These are phyloP conservation scores for Penicillium roqueforti DNA, from an alignment of 495 filamentous ascomycete species.

Conservation along the genomic window DNA sequence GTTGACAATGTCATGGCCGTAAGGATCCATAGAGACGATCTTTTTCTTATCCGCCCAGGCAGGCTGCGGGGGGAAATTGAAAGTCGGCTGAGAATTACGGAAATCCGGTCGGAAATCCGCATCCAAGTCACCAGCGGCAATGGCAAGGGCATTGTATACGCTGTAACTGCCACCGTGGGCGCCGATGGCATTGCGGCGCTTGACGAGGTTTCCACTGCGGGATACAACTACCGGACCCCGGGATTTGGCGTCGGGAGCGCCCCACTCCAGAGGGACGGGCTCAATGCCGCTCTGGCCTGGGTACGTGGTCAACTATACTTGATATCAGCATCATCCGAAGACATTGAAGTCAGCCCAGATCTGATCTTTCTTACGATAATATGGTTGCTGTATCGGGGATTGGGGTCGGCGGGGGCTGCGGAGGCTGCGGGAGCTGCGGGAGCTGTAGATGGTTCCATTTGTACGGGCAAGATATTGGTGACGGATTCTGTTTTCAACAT, in stretches of 20 bases:
- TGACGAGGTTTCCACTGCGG: slow-evolving; percentile 66
- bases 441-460: slow-evolving; percentile 22
- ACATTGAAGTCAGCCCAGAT: background rate
- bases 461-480: slow-evolving; percentile 9
- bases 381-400: slow-evolving; percentile 39
- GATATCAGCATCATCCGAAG: slow-evolving; percentile 3
- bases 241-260: slow-evolving; percentile 63
- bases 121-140: slow-evolving; percentile 84
- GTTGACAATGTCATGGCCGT: slow-evolving; percentile 67
- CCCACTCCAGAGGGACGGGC: slow-evolving; percentile 85
- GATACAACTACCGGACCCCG: slow-evolving; percentile 92
- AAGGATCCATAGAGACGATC: slow-evolving; percentile 97
- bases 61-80: slow-evolving; percentile 78
- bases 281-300: slow-evolving; percentile 92
- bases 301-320: slow-evolving; percentile 70
- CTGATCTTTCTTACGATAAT: slow-evolving; percentile 34
- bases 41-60: slow-evolving; percentile 90
- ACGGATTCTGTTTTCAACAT: slow-evolving; percentile 24
- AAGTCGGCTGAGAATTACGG: slow-evolving; percentile 90
- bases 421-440: no score
- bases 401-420: slow-evolving; percentile 25
- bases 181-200: slow-evolving; percentile 80
- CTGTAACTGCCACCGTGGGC: slow-evolving; percentile 97
- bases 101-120: slow-evolving; percentile 86
- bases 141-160: slow-evolving; percentile 90